Conservation (phyloP, 2,329 filamentous ascomycete species). For the Clonostachys chloroleuca region DNA sequence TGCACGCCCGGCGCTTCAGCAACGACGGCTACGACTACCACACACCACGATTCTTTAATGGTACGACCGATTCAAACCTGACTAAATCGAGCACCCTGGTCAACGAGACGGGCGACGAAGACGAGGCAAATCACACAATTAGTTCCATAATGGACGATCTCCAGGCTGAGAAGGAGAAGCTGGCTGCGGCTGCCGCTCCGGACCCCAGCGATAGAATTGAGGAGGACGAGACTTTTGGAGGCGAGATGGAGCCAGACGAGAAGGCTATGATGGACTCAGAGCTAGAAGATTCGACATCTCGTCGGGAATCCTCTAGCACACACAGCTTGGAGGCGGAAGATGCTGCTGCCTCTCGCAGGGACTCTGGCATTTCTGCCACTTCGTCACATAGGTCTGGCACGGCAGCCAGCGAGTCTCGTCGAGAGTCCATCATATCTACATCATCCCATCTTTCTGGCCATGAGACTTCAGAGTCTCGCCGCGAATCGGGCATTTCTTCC, state of each 20-base stretch:
- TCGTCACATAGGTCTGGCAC: too few species aligned
- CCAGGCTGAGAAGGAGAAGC: neutral
- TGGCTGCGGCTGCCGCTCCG: constrained; percentile 1
- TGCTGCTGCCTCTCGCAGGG: neutral
- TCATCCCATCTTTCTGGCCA: too few species aligned
- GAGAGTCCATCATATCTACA: neutral
- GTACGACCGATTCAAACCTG: constrained; percentile 3
- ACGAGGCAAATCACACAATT: neutral
- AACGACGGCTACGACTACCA: neutral
- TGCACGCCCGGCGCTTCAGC: neutral
- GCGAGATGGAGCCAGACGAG: too few species aligned
- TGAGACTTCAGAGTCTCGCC: neutral
- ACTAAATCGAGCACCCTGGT: constrained; percentile 5
- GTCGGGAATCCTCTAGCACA: too few species aligned
- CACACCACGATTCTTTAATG: neutral
- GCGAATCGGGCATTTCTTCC: neutral
- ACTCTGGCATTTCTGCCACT: neutral
- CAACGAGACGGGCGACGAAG: neutral
- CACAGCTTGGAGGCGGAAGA: neutral
- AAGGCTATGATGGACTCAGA: too few species aligned
- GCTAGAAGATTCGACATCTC: too few species aligned
- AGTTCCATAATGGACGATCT: neutral
- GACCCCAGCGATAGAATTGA: neutral
- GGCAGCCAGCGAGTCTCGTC: too few species aligned
- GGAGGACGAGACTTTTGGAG: too few species aligned